Base-by-base conservation (phyloP, 495 filamentous ascomycete species). In the Trichoderma erinaceum region DNA sequence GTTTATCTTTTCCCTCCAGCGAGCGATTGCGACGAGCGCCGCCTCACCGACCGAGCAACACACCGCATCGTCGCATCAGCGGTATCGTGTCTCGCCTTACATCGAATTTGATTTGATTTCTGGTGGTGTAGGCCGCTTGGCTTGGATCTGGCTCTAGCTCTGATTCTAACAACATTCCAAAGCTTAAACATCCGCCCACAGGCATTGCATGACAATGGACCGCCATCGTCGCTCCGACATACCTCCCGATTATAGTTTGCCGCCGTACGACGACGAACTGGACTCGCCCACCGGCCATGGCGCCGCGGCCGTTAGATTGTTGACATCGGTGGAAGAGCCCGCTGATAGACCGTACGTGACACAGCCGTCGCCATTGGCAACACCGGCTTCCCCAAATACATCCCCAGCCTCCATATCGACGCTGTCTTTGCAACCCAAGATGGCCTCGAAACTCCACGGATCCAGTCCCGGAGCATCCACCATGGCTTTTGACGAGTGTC, bases 241-340 rank as follows among this genome's bases (percentile, higher is more conserved):
- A 64, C 79, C 70, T 29, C 77, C 80, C 29, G 79, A 79, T 56
- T 84, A 82, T 67, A 74, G 77, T 66, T 75, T 83, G 25, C 79
- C 81, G 16, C 72, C 75, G 52, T 86, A 84, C 70, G 63, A 65
- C 41, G 63, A 65, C 63, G 75, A 82, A 68, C 75, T 78, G 68
- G 72, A 77, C 32, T 81, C 78, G 11, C 73, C 77, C 7, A 77
- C 71, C 63, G 72, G 73, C 66, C 68, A 74, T 41, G 78, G 76
- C 70, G 75, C 75, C 66, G 75, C 75, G 63, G 78, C 73, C 68
- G 76, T 84, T n/a, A 78, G 84, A 58, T 74, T 86, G 71, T 72
- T 86, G 73, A 86, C 82, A 38, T 82, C 79, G 15, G 77, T 83
- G 73, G 83, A 85, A 56, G 81, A 83, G 41, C 73, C 75, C 38